Conservation (phyloP, 345 rosid species). For the Eucalyptus curtisii region DNA sequence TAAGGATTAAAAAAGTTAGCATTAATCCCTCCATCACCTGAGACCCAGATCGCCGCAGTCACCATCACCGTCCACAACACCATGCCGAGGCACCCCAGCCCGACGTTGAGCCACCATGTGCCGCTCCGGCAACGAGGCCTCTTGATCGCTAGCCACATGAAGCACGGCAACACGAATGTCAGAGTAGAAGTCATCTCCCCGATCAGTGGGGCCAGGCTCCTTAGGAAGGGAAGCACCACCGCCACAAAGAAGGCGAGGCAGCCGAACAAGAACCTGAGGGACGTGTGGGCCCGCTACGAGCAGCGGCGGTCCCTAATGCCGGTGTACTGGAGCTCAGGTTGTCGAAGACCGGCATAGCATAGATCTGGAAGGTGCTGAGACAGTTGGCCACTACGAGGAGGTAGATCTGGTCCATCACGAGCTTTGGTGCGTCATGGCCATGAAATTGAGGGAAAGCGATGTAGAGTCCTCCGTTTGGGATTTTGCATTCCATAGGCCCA, state of each 20-base stretch:
- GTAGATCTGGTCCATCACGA: constrained; percentile 2
- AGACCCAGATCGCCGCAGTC: constrained; percentile 25
- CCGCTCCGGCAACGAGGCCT: not conserved
- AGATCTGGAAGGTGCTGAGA: constrained; percentile 36
- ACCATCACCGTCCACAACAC: constrained; percentile 11
- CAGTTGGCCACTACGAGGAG: constrained; percentile 9
- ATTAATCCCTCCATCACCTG: constrained; percentile 17
- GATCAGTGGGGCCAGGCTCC: constrained; percentile 18
- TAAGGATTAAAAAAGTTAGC: constrained; percentile 38
- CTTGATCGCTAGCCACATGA: constrained; percentile 35
- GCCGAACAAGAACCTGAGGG: constrained; percentile 25
- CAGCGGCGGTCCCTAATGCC: constrained; percentile 9
- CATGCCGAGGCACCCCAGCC: constrained; percentile 21
- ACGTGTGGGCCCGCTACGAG: constrained; percentile 4
- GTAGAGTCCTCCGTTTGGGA: too few relatives aligned
- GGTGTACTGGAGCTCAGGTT: constrained; percentile 14
- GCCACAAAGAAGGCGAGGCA: constrained; percentile 24
- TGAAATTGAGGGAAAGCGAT: too few relatives aligned
- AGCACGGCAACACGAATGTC: constrained; percentile 41
- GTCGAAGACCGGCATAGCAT: constrained; percentile 48
- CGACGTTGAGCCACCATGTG: constrained; percentile 25
- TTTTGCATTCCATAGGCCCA: too few relatives aligned
- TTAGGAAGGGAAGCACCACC: constrained; percentile 35
- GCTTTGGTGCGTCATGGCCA: too few relatives aligned
- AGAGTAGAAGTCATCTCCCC: constrained; percentile 35